Evolutionary conservation across 2,329 filamentous ascomycete genomes (phyloP).

Genomic region (Teratosphaeria zuluensis): DNA sequence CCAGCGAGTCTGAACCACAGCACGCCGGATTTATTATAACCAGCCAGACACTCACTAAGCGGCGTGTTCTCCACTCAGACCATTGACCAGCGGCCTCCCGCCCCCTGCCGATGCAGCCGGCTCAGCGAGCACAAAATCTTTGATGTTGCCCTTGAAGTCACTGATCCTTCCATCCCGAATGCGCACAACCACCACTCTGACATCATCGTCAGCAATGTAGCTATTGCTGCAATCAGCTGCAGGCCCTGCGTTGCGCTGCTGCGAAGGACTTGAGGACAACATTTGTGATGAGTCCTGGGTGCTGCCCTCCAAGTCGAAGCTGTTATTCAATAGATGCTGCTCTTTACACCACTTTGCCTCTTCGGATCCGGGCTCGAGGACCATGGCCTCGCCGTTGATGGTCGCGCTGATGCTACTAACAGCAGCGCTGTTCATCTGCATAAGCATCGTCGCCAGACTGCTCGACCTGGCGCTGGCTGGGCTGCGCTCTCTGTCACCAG

Average conservation of each 20-base stretch:
- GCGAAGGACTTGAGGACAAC: slow-evolving; percentile 14
- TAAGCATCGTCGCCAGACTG: slow-evolving; percentile 69
- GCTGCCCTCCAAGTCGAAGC: slow-evolving; percentile 26
- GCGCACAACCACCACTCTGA: slow-evolving; percentile 75
- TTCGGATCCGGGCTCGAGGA: slow-evolving; percentile 63
- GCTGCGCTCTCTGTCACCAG: slow-evolving; percentile 44
- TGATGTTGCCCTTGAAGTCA: slow-evolving; percentile 90
- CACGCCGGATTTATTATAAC: neutral
- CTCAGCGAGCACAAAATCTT: slow-evolving; percentile 49
- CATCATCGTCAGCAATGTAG: slow-evolving; percentile 73
- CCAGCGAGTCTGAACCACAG: neutral
- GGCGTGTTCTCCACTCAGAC: neutral
- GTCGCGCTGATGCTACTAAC: slow-evolving; percentile 84
- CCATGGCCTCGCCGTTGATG: slow-evolving; percentile 75
- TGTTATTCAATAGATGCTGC: slow-evolving; percentile 84
- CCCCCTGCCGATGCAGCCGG: neutral
- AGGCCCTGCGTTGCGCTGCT: slow-evolving; percentile 9
- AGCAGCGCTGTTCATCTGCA: slow-evolving; percentile 84
- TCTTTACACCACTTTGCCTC: slow-evolving; percentile 79
- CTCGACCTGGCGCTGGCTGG: slow-evolving; percentile 55
- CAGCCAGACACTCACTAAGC: neutral
- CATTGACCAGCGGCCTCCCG: neutral
- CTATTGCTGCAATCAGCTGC: slow-evolving; percentile 45
- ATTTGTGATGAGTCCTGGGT: neutral
- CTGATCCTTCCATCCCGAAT: slow-evolving; percentile 80